Conservation (phyloP, 2,329 filamentous ascomycete genomes). For the Sporothrix brasiliensis region DNA sequence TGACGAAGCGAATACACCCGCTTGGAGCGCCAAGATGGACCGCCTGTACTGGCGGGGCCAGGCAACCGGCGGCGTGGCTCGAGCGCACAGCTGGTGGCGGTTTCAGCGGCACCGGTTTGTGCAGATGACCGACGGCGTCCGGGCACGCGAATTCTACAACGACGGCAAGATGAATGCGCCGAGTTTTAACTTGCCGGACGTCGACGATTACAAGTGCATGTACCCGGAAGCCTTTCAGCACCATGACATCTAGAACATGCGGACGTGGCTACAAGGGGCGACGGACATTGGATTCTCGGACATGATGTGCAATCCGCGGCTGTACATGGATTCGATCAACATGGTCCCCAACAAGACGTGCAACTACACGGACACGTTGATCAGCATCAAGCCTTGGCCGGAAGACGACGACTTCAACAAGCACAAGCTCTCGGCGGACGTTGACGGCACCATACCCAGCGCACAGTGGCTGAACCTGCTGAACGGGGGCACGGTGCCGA, state of each 20-base stretch:
- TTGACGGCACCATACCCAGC: slow-evolving; percentile 68
- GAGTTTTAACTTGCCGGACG: slow-evolving; percentile 53
- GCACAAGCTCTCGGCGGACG: slow-evolving; percentile 68
- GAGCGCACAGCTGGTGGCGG: slow-evolving; percentile 62
- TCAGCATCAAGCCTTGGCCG: background rate
- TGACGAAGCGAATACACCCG: slow-evolving; percentile 56
- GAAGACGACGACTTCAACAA: slow-evolving; percentile 48
- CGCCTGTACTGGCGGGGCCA: slow-evolving; percentile 66
- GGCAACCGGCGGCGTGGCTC: slow-evolving; percentile 60
- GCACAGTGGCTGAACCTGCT: slow-evolving; percentile 65
- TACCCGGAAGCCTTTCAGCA: slow-evolving; percentile 48
- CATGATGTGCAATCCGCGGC: slow-evolving; percentile 43
- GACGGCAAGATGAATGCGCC: slow-evolving; percentile 43
- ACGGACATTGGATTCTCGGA: slow-evolving; percentile 51
- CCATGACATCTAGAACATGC: slow-evolving; percentile 41
- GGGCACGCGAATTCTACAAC: slow-evolving; percentile 53
- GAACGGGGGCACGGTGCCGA: slow-evolving; percentile 62
- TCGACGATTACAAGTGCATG: background rate
- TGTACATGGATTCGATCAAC: background rate
- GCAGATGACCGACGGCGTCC: slow-evolving; percentile 67
- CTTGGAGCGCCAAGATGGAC: slow-evolving; percentile 61
- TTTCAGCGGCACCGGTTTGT: slow-evolving; percentile 72
- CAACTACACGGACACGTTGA: background rate
- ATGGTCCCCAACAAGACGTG: background rate
- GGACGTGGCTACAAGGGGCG: slow-evolving; percentile 48